These are phyloP conservation scores for Cochlearia excelsa DNA, from an alignment of 345 rosid species.

Conservation along the genomic window DNA sequence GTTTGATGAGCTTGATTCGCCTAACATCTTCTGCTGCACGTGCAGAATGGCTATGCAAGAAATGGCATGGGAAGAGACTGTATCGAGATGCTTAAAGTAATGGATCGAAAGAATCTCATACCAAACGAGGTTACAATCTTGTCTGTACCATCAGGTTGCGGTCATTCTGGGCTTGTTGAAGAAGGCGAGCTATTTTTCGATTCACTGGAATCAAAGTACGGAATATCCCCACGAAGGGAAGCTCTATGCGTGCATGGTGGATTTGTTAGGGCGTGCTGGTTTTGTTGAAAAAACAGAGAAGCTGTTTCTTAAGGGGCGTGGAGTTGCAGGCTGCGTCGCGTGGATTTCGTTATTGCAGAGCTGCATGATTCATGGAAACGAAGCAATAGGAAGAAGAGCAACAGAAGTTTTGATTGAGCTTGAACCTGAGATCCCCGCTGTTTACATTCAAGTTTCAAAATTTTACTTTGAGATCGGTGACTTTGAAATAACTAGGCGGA, in stretches of 20 bases:
- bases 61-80: slow-evolving; percentile 68
- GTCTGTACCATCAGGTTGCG: slow-evolving; percentile 64
- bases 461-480: slow-evolving; percentile 71
- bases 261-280: slow-evolving; percentile 78
- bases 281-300: slow-evolving; percentile 47
- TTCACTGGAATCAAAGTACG: slow-evolving; percentile 47
- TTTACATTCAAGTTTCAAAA: slow-evolving; percentile 58
- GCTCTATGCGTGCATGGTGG: slow-evolving; percentile 75
- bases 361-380: slow-evolving; percentile 62
- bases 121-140: slow-evolving; percentile 73
- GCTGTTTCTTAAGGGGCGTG: slow-evolving; percentile 49
- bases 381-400: slow-evolving; percentile 58
- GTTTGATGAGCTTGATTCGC: slow-evolving; percentile 48
- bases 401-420: slow-evolving; percentile 58
- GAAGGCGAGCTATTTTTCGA: slow-evolving; percentile 51
- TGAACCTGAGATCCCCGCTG: slow-evolving; percentile 51
- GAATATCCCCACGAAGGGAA: slow-evolving; percentile 47
- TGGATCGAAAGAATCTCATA: slow-evolving; percentile 50
- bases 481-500: slow-evolving; percentile 46
- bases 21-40: slow-evolving; percentile 62
- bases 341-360: slow-evolving; percentile 80
- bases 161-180: slow-evolving; percentile 73
- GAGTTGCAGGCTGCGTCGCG: slow-evolving; percentile 50
- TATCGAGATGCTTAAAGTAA: slow-evolving; percentile 50
- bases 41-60: slow-evolving; percentile 55